Evolutionary conservation across 106 monocot species (phyloP).

Genomic region (Chionographis japonica): DNA sequence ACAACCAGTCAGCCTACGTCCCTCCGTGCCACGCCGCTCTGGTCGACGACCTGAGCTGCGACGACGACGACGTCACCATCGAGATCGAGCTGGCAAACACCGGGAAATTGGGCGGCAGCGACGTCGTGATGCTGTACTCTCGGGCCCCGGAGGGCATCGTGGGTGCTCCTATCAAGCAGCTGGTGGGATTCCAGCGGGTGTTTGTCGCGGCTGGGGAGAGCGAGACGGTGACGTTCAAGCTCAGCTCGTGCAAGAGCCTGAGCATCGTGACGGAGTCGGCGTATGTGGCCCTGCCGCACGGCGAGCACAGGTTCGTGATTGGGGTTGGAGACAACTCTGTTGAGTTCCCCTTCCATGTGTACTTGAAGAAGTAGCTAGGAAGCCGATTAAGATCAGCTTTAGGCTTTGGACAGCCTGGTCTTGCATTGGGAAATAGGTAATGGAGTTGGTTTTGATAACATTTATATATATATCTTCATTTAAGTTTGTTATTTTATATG

Average conservation of each 20-base stretch:
- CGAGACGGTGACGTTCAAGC: not conserved
- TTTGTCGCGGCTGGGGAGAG: not conserved
- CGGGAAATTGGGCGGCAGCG: not conserved
- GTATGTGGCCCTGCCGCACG: conserved; percentile 3
- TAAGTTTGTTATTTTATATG: too few species aligned
- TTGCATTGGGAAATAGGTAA: too few species aligned
- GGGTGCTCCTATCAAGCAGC: conserved; percentile 10
- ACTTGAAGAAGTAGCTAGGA: too few species aligned
- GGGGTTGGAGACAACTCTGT: not conserved
- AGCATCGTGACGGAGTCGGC: conserved; percentile 11
- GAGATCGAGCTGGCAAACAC: conserved; percentile 7
- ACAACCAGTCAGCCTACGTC: not conserved
- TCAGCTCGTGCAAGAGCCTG: conserved; percentile 11
- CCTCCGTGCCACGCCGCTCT: not conserved
- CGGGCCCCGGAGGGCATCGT: not conserved
- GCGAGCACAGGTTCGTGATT: conserved; percentile 7
- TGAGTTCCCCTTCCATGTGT: conserved; percentile 4
- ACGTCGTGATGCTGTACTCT: conserved; percentile 1
- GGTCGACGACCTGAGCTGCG: not conserved
- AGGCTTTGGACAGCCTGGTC: too few species aligned
- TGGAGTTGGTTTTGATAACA: too few species aligned
- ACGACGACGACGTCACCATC: not conserved
- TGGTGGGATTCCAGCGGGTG: conserved; percentile 10
- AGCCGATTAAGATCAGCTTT: too few species aligned
- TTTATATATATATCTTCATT: too few species aligned